phyloP scores from a whole-genome alignment of 2,329 filamentous ascomycete species.

The Fonsecaea nubica region DNA sequence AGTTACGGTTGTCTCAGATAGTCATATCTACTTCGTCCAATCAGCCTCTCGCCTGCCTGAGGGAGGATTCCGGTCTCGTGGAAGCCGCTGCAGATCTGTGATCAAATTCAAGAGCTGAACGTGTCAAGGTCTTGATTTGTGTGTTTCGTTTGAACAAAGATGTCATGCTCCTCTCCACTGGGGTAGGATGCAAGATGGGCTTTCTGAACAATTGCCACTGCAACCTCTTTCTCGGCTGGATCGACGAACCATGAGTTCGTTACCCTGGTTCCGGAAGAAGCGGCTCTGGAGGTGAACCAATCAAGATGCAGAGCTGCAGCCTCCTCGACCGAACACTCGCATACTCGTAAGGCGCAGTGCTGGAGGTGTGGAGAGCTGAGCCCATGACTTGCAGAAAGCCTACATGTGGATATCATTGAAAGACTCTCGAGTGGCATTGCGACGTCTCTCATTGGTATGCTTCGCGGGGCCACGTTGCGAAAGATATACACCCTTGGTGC shows the following conservation, averaged over 20 bases:
- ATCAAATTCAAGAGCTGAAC: conserved; percentile 10
- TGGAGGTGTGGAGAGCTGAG: conserved; percentile 9
- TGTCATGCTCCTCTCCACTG: conserved; percentile 2
- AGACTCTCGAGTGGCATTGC: not conserved
- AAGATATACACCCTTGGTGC: not conserved
- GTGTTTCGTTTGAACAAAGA: not conserved
- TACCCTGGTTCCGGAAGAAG: conserved; percentile 11
- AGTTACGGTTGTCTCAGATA: conserved; percentile 25
- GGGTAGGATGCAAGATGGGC: not conserved
- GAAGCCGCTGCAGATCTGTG: conserved; percentile 17
- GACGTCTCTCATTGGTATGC: conserved; percentile 7
- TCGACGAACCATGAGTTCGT: conserved; percentile 19
- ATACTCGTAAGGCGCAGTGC: conserved; percentile 10
- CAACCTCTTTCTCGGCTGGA: not conserved
- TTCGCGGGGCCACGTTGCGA: not conserved
- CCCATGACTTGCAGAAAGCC: conserved; percentile 17
- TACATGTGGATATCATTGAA: conserved; percentile 1
- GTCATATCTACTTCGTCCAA: conserved; percentile 14
- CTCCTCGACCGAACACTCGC: conserved; percentile 6
- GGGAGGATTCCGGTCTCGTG: conserved; percentile 15
- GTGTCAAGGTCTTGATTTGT: conserved; percentile 8
- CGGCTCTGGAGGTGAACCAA: conserved; percentile 9
- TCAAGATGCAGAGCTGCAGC: conserved; percentile 3
- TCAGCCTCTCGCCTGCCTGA: conserved; percentile 7
- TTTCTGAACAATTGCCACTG: conserved; percentile 1